These are phyloP conservation scores for Chaetomium tenue DNA, from an alignment of 495 filamentous ascomycete species.

Conservation along the genomic window DNA sequence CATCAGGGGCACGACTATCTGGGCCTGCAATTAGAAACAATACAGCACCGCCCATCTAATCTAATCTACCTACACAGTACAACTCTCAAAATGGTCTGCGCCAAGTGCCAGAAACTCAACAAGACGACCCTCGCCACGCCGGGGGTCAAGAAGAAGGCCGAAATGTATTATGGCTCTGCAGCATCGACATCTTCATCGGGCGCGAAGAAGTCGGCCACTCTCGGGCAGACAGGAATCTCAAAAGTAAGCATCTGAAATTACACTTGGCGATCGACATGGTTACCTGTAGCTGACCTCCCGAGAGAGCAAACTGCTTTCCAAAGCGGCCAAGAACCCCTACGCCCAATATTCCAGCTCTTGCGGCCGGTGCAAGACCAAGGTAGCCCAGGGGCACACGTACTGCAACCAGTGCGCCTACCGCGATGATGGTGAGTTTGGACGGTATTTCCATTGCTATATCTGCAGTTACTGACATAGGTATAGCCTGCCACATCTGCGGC, in stretches of 20 bases:
- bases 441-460: neutral
- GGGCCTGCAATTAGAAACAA: neutral
- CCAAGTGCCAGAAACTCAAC: constrained; percentile 62
- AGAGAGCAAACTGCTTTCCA: constrained; percentile 66
- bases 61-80: neutral
- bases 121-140: constrained; percentile 68
- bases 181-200: constrained; percentile 43
- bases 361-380: constrained; percentile 62
- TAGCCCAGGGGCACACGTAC: constrained; percentile 58
- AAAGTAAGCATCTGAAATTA: constrained; percentile 44
- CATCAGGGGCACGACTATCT: neutral
- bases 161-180: constrained; percentile 69
- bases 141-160: constrained; percentile 66
- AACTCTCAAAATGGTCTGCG: constrained; percentile 59
- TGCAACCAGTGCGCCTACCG: constrained; percentile 69
- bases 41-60: neutral
- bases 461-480: neutral
- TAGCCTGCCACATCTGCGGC: constrained; percentile 67
- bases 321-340: constrained; percentile 67
- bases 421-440: constrained; percentile 52
- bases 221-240: constrained; percentile 55
- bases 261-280: neutral
- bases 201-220: constrained; percentile 50
- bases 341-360: constrained; percentile 63
- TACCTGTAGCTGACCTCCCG: constrained; percentile 32